Conservation (phyloP, 2,329 filamentous ascomycete genomes). For the Gaeumannomyces sp. region DNA sequence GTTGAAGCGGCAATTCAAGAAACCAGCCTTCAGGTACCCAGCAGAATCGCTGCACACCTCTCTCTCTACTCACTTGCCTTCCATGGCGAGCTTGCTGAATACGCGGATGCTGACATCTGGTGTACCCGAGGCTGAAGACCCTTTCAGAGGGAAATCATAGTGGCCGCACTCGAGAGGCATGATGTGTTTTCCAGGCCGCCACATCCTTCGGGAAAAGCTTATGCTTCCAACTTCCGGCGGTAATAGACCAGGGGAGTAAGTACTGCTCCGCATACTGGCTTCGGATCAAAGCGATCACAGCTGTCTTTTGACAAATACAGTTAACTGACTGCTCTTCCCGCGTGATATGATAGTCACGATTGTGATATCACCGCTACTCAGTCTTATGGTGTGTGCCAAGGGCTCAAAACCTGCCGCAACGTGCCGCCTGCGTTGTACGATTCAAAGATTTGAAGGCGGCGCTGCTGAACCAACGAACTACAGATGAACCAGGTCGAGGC, state of each 20-base stretch:
- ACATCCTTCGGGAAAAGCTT: conserved; percentile 89
- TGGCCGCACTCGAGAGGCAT: conserved; percentile 69
- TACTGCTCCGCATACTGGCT: conserved; percentile 18
- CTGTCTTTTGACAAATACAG: no score
- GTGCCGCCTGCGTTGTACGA: not conserved
- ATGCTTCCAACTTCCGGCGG: conserved; percentile 86
- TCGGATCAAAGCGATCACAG: no score
- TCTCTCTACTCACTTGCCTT: not conserved
- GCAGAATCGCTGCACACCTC: not conserved
- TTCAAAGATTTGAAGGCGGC: no score
- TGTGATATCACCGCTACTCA: conserved; percentile 81
- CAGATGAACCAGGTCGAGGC: conserved; percentile 89
- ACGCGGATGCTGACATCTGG: not conserved
- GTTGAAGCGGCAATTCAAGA: conserved; percentile 66
- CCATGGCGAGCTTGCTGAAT: no score
- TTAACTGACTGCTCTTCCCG: no score
- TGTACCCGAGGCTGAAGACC: conserved; percentile 45
- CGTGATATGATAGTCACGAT: conserved; percentile 60
- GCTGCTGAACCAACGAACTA: no score
- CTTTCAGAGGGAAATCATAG: conserved; percentile 80
- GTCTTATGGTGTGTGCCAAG: conserved; percentile 63
- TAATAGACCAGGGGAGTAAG: conserved; percentile 79
- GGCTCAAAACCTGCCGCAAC: no score
- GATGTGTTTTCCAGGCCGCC: conserved; percentile 92
- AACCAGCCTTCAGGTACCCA: conserved; percentile 61